Conservation (phyloP, 1,139 yeast genomes). For the Lodderomyces metapsilosis region DNA sequence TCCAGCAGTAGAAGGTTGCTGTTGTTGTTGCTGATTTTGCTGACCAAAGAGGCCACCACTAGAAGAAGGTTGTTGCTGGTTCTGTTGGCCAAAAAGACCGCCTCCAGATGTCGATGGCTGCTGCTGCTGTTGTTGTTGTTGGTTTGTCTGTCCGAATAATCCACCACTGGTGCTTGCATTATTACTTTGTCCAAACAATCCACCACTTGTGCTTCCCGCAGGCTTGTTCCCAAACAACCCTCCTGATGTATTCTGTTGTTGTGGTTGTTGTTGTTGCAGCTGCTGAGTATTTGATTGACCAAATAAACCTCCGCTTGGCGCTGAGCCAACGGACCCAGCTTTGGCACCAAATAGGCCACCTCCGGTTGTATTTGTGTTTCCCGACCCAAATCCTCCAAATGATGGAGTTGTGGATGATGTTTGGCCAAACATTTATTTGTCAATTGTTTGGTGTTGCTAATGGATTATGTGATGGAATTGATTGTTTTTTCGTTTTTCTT, state of each 20-base stretch:
- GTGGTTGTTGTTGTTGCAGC: background rate
- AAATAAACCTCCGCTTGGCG: slow-evolving; percentile 22
- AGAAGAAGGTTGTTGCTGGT: background rate
- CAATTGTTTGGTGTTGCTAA: background rate
- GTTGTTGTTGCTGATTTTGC: slow-evolving; percentile 4
- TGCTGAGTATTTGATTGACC: slow-evolving; percentile 14
- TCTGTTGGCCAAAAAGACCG: slow-evolving; percentile 10
- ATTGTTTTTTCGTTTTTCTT: slow-evolving; percentile 2
- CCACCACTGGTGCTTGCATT: slow-evolving; percentile 8
- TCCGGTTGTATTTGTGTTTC: slow-evolving; percentile 11
- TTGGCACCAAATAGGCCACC: slow-evolving; percentile 21
- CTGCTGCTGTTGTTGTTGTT: slow-evolving; percentile 7
- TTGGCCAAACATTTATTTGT: slow-evolving; percentile 17
- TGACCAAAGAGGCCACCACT: slow-evolving; percentile 10
- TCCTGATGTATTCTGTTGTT: slow-evolving; percentile 6
- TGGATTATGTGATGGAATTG: slow-evolving; percentile 2
- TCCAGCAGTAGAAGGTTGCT: slow-evolving; percentile 4
- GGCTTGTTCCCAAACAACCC: slow-evolving; percentile 19
- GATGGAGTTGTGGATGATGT: slow-evolving; percentile 15
- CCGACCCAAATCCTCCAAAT: slow-evolving; percentile 21
- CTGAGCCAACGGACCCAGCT: slow-evolving; percentile 11
- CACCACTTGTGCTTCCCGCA: slow-evolving; percentile 9
- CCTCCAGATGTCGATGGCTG: slow-evolving; percentile 5
- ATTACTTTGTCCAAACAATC: slow-evolving; percentile 6
- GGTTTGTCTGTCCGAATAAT: slow-evolving; percentile 7